These are phyloP conservation scores for Babesia ovata DNA, from an alignment of 169 alveolate species.

Conservation along the genomic window DNA sequence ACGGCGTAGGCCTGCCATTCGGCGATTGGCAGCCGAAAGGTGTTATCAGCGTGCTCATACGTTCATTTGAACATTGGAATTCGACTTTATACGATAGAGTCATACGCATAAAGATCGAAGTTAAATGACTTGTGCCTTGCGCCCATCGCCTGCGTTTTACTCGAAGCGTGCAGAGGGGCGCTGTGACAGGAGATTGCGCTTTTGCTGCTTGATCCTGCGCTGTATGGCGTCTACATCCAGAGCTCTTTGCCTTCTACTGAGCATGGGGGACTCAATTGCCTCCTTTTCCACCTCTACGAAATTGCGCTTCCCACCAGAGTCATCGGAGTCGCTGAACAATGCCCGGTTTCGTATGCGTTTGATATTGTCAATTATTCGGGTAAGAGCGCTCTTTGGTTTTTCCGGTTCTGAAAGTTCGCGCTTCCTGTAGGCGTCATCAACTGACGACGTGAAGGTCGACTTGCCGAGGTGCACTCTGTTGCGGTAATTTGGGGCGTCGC, in stretches of 20 bases:
- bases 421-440: neutral
- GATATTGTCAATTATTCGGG: constrained; percentile 31
- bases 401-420: constrained; percentile 1
- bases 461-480: constrained; percentile 4
- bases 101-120: too few relatives aligned
- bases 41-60: too few relatives aligned
- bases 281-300: constrained; percentile 38
- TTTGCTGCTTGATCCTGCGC: constrained; percentile 46
- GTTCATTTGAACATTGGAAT: too few relatives aligned
- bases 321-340: constrained; percentile 15
- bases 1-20: too few relatives aligned
- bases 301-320: constrained; percentile 13
- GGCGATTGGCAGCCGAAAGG: too few relatives aligned
- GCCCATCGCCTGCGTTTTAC: neutral
- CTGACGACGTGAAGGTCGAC: neutral
- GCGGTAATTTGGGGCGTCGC: constrained; percentile 8
- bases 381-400: constrained; percentile 11
- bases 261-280: neutral
- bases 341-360: constrained; percentile 31
- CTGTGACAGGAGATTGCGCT: constrained; percentile 44
- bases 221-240: constrained; percentile 61
- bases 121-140: too few relatives aligned
- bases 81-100: too few relatives aligned
- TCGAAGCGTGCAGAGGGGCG: constrained; percentile 22
- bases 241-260: neutral